Percentiles rank a stretch among this genome's conserved stretches.
phyloP scores from a whole-genome alignment of 306 rosid species.

The Sophora flavescens region DNA sequence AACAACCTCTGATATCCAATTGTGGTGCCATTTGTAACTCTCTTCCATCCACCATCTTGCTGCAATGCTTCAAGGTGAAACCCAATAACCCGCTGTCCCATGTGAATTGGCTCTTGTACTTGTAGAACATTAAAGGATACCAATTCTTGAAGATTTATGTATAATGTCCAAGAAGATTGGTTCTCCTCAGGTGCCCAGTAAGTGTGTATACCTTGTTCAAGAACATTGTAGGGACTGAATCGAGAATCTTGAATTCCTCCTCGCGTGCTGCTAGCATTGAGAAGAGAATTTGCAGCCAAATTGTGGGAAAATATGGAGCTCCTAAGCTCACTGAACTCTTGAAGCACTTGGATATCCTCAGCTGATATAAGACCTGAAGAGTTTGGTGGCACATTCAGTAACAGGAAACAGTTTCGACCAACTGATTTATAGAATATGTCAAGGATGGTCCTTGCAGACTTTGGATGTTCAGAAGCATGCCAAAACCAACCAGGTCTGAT shows the following conservation, averaged over 20 bases:
- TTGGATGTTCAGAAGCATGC: slow-evolving; percentile 84
- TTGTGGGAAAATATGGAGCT: slow-evolving; percentile 76
- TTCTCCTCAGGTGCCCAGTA: slow-evolving; percentile 89
- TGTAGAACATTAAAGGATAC: slow-evolving; percentile 77
- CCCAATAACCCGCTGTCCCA: slow-evolving; percentile 87
- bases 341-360: slow-evolving; percentile 84
- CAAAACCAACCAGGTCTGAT: slow-evolving; percentile 96
- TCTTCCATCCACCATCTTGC: slow-evolving; percentile 63
- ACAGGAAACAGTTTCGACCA: slow-evolving; percentile 81
- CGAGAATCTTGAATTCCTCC: slow-evolving; percentile 59
- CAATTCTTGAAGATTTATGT: slow-evolving; percentile 62
- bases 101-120: slow-evolving; percentile 89
- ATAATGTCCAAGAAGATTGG: slow-evolving; percentile 64
- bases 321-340: slow-evolving; percentile 71
- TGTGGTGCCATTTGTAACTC: slow-evolving; percentile 71
- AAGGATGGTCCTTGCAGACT: slow-evolving; percentile 77
- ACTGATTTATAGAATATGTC: slow-evolving; percentile 83
- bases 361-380: slow-evolving; percentile 86
- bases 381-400: slow-evolving; percentile 92
- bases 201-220: slow-evolving; percentile 68
- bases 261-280: slow-evolving; percentile 73
- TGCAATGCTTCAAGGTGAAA: slow-evolving; percentile 71
- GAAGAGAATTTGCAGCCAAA: slow-evolving; percentile 62
- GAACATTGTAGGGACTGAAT: slow-evolving; percentile 69
- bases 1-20: slow-evolving; percentile 82